Base-by-base conservation (phyloP, 2,329 filamentous ascomycete genomes). In the Didymella exigua region DNA sequence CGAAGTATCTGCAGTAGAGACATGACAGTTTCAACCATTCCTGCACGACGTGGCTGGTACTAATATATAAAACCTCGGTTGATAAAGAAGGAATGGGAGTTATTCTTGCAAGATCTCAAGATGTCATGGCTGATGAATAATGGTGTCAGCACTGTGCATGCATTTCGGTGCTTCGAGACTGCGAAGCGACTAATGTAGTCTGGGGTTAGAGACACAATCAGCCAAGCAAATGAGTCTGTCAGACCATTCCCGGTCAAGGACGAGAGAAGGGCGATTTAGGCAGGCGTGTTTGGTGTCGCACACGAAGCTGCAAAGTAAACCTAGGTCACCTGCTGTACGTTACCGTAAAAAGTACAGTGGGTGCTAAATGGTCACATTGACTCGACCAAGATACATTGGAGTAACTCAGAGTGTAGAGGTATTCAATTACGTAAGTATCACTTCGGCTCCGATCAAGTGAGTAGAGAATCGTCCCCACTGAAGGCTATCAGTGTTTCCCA, bases 141-240 rank as follows among this genome's bases (percentile, higher is more conserved):
- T 55, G 75, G 74, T 1, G 56, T 76, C 10, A 63, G 66, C 45
- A 69, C 61, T 14, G 69, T 75, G 13, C 68, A 68, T 58, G 57
- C 73, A 1, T 75, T 71, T 58, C 62, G 74, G 21, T 56, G 75
- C 31, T 76, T 77, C 49, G 71, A 75, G 16, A 60, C 58, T 11
- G 70, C 70, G 11, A 69, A 68, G 56, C 62, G 60, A 29, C 51
- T 67, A 54, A 72, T 56, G 27, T 61, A 59, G 61, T 40, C 45
- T 11, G 59, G 61, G 7, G 60, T 58, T 11, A 52, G 60, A 30
- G 59, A 61, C 2, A 54, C 58, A 4, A 61, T 63, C 21, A 41
- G 59, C 31, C 46, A 42, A 49, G 55, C 45, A 27, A 60, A 59
- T 42, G 57, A 59, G 55, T 49, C 47, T 16, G 53, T 60, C 24